These are phyloP conservation scores for Inonotus obliquus DNA, from an alignment of 1,284 basidiomycete genomes.

Conservation along the genomic window DNA sequence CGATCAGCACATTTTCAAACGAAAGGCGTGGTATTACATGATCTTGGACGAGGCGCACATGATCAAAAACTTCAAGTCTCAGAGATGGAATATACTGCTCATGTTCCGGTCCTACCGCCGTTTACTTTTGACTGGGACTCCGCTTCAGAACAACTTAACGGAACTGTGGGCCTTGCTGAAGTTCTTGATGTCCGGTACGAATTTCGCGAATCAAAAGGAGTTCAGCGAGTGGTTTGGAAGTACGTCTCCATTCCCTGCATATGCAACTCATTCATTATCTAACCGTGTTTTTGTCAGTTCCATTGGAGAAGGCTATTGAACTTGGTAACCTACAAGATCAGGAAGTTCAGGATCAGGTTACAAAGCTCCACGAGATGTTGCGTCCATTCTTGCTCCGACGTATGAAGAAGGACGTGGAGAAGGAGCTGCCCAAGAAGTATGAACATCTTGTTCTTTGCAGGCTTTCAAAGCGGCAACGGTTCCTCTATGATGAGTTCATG, in stretches of 20 bases:
- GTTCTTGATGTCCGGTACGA: conserved; percentile 91
- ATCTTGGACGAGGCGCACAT: conserved; percentile 96
- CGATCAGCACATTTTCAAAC: conserved; percentile 92
- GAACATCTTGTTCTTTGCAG: conserved; percentile 93
- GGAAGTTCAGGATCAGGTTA: conserved; percentile 83
- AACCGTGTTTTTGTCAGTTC: conserved; percentile 48
- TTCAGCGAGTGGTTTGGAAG: conserved; percentile 98
- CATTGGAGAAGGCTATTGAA: conserved; percentile 92
- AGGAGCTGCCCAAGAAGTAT: conserved; percentile 91
- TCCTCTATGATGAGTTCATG: conserved; percentile 99
- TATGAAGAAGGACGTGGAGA: conserved; percentile 94
- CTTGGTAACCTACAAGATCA: conserved; percentile 76
- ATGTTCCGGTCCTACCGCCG: conserved; percentile 91
- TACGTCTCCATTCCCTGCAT: conserved; percentile 36
- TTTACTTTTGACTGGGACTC: conserved; percentile 88
- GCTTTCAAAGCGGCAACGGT: conserved; percentile 92
- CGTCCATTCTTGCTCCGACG: conserved; percentile 93
- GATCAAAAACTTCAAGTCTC: conserved; percentile 97
- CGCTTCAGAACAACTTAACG: conserved; percentile 93
- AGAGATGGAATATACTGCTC: conserved; percentile 93
- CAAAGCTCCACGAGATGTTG: conserved; percentile 88
- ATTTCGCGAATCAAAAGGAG: conserved; percentile 91
- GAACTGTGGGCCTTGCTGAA: conserved; percentile 95
- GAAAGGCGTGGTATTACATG: conserved; percentile 96
- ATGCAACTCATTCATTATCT: neutral